A percentile compares a stretch with the other conserved stretches of the same genome.
These are phyloP conservation scores for Brassica incana DNA, from an alignment of 345 rosid species.

Conservation along the genomic window DNA sequence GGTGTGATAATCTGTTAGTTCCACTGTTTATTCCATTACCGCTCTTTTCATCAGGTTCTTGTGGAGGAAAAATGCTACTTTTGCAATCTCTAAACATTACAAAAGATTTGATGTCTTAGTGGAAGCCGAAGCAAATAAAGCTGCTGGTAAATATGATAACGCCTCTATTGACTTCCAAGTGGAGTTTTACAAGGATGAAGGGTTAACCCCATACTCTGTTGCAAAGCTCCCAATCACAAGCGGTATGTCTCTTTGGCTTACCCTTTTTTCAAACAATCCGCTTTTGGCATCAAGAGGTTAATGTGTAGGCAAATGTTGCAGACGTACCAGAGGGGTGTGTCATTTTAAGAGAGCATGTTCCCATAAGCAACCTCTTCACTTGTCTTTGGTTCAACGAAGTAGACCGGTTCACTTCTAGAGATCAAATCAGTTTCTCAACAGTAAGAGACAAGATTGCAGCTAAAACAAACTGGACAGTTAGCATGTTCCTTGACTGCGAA, in stretches of 20 bases:
- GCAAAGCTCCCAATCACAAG: slow-evolving; percentile 92
- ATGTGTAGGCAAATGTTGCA: slow-evolving; percentile 38
- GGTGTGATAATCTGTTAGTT: not conserved
- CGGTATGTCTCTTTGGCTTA: slow-evolving; percentile 47
- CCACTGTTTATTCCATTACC: slow-evolving; percentile 1
- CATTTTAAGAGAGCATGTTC: slow-evolving; percentile 89
- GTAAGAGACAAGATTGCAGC: slow-evolving; percentile 85
- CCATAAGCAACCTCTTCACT: slow-evolving; percentile 84
- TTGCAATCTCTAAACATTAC: slow-evolving; percentile 93
- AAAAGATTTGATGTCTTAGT: slow-evolving; percentile 77
- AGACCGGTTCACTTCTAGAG: slow-evolving; percentile 93
- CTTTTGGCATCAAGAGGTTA: not conserved
- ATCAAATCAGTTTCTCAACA: slow-evolving; percentile 91
- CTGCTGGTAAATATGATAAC: slow-evolving; percentile 93
- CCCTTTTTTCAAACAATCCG: not conserved
- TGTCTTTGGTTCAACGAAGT: slow-evolving; percentile 99
- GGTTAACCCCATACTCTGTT: slow-evolving; percentile 76
- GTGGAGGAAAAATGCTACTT: slow-evolving; percentile 96
- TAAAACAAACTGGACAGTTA: slow-evolving; percentile 78
- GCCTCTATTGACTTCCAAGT: slow-evolving; percentile 89
- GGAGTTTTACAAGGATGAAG: slow-evolving; percentile 85
- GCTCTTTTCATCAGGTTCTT: slow-evolving; percentile 64
- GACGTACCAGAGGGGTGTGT: slow-evolving; percentile 99
- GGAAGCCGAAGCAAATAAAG: slow-evolving; percentile 99
- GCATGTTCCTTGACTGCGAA: slow-evolving; percentile 96